phyloP scores from a whole-genome alignment of 2,329 filamentous ascomycete genomes.

The Microthyrium microscopicum region DNA sequence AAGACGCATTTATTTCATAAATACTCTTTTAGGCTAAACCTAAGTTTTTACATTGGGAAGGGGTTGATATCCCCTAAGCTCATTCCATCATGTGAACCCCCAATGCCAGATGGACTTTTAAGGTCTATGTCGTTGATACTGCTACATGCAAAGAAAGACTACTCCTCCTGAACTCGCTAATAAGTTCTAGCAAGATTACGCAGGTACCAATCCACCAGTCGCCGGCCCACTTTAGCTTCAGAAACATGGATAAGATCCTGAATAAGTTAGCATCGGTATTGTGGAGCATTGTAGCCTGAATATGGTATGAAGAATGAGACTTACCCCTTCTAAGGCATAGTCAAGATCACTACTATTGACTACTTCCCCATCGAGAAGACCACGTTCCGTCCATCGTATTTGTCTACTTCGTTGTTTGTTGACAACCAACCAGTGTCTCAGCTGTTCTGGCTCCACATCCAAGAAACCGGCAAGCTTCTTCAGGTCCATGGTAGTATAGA shows the following conservation, averaged over 20 bases:
- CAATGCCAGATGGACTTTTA: neutral
- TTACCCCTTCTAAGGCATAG: slow-evolving; percentile 86
- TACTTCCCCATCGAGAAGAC: slow-evolving; percentile 77
- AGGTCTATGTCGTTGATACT: neutral
- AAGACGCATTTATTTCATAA: no score
- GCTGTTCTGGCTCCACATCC: slow-evolving; percentile 89
- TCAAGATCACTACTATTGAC: slow-evolving; percentile 91
- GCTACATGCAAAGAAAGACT: no score
- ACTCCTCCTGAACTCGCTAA: no score
- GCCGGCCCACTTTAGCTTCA: slow-evolving; percentile 93
- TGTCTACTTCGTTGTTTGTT: slow-evolving; percentile 99
- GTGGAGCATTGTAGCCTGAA: slow-evolving; percentile 1
- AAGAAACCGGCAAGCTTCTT: slow-evolving; percentile 97
- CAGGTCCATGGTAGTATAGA: slow-evolving; percentile 98
- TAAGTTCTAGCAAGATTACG: slow-evolving; percentile 93
- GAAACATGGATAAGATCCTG: slow-evolving; percentile 96
- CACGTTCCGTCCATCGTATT: slow-evolving; percentile 81
- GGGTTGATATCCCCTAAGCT: no score
- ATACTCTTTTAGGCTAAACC: no score
- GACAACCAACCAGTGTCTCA: slow-evolving; percentile 83
- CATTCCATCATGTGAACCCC: no score
- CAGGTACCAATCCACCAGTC: slow-evolving; percentile 97
- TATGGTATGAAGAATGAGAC: slow-evolving; percentile 21
- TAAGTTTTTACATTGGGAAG: no score
- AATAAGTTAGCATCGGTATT: slow-evolving; percentile 12